Evolutionary conservation across 106 monocot genomes (phyloP), one percentile per base, ranked within the genome.

Genomic region (Cymbidium sinense): DNA sequence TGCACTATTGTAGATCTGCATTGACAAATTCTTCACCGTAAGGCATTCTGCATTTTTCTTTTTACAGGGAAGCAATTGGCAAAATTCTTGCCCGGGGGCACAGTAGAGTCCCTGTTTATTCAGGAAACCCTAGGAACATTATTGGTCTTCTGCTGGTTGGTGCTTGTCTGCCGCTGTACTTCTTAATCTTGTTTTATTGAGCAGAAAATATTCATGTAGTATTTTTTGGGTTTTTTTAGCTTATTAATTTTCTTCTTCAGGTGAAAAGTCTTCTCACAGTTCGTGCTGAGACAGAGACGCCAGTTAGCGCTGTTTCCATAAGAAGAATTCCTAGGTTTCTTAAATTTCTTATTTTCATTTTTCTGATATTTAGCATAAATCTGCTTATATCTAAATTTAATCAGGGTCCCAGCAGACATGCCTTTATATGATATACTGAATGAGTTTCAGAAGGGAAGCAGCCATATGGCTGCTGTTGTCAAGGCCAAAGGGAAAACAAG

Each of bases 381-480:
- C 12, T 80, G 7, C 77, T 86, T 19, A 83, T 80, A 17, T 64
- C 31, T 73, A 55, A 13, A 81, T 77, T 41, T 76, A 77, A 36
- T 54, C 87, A 99, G 99, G 87, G 99, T 99, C 80, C 99, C 99
- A 31, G 88, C 95, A 74, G 91, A 99, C 73, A 95, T 99, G 99
- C 99, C 99, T 80, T 70, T 99, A 25, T 99, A 99, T 79, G 99
- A 99, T 77, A 99, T 99, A 70, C 82, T 99, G 76, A 99, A 95
- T 86, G 99, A 99, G 70, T 99, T 99, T 83, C 99, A 99, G 85
- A 99, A 99, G 54, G 99, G 99, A 55, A 93, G 99, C 81, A 99
- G 99, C 80, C 99, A 99, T 85, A 99, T 99, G 95, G 95, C 99
- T 64, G 99, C 92, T 78, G 99, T 99, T n/a, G 92, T 99, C 50